Conservation (phyloP, 768 basidiomycete species). For the Kwoniella newhampshirensis region DNA sequence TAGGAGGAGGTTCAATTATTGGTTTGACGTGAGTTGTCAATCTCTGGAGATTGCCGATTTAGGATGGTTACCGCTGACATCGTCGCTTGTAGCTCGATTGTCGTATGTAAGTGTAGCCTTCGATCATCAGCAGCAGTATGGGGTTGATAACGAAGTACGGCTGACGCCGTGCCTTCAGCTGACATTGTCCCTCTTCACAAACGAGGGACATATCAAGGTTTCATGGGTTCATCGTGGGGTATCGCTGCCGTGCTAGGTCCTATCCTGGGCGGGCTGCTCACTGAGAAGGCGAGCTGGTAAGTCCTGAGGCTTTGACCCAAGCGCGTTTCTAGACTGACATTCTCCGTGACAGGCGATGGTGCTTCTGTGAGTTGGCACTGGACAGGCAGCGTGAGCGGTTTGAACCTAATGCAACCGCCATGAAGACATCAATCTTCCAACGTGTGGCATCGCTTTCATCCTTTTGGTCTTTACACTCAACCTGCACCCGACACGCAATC, state of each 20-base stretch:
- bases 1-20: slow-evolving; percentile 49
- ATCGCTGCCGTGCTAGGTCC: slow-evolving; percentile 72
- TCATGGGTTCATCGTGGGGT: slow-evolving; percentile 69
- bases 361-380: slow-evolving; percentile 33
- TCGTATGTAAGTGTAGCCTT: slow-evolving; percentile 27
- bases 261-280: slow-evolving; percentile 66
- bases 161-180: slow-evolving; percentile 8
- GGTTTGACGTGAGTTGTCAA: slow-evolving; percentile 33
- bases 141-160: background rate
- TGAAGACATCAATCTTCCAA: slow-evolving; percentile 52
- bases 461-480: slow-evolving; percentile 52
- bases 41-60: background rate
- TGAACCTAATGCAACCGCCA: background rate
- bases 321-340: background rate
- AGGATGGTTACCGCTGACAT: background rate
- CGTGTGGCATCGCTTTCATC: slow-evolving; percentile 45
- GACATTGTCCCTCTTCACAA: slow-evolving; percentile 80
- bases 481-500: slow-evolving; percentile 45
- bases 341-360: slow-evolving; percentile 35
- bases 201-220: slow-evolving; percentile 71
- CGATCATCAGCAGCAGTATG: background rate
- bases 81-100: slow-evolving; percentile 19
- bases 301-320: background rate
- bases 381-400: background rate
- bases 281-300: slow-evolving; percentile 30